A percentile compares a stretch with the other conserved stretches of the same genome.
Conservation (phyloP, 768 basidiomycete species). For the Naganishia friedmannii region DNA sequence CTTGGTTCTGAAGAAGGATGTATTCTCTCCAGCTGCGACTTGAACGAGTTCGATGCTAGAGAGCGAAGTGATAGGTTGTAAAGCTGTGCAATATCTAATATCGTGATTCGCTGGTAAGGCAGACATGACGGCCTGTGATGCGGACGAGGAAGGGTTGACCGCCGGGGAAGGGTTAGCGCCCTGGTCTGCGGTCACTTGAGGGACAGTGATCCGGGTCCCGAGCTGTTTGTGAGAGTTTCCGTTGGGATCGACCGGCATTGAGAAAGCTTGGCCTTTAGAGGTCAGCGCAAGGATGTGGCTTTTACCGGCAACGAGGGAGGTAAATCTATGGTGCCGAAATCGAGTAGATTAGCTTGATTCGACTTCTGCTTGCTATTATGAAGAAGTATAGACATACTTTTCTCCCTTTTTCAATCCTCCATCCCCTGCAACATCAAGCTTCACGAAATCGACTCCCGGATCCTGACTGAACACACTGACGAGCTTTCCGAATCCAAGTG, state of each 20-base stretch:
- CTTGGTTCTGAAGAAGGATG: conserved; percentile 68
- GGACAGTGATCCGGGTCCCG: conserved; percentile 66
- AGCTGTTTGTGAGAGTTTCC: conserved; percentile 83
- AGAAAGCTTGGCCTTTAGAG: conserved; percentile 67
- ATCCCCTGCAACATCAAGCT: conserved; percentile 59
- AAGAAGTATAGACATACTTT: conserved; percentile 56
- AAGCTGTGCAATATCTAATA: conserved; percentile 65
- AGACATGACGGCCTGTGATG: conserved; percentile 57
- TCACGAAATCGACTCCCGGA: conserved; percentile 57
- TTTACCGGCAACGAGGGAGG: conserved; percentile 69
- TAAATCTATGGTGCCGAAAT: conserved; percentile 58
- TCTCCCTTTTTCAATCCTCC: conserved; percentile 64
- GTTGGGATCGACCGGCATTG: conserved; percentile 67
- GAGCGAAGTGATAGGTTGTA: conserved; percentile 76
- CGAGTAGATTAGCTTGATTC: not conserved
- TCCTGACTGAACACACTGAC: conserved; percentile 58
- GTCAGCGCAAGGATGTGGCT: conserved; percentile 56
- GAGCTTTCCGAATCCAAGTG: conserved; percentile 54
- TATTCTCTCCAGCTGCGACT: conserved; percentile 68
- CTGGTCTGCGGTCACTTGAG: conserved; percentile 48
- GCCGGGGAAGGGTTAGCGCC: conserved; percentile 26
- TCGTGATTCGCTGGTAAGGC: conserved; percentile 53
- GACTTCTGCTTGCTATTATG: not conserved
- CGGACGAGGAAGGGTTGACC: conserved; percentile 48
- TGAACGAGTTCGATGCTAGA: conserved; percentile 64